A percentile compares a stretch with the other conserved stretches of the same genome.
Evolutionary conservation across 192 early-diverging fungal genomes (phyloP).

Genomic region (Podila epigama): DNA sequence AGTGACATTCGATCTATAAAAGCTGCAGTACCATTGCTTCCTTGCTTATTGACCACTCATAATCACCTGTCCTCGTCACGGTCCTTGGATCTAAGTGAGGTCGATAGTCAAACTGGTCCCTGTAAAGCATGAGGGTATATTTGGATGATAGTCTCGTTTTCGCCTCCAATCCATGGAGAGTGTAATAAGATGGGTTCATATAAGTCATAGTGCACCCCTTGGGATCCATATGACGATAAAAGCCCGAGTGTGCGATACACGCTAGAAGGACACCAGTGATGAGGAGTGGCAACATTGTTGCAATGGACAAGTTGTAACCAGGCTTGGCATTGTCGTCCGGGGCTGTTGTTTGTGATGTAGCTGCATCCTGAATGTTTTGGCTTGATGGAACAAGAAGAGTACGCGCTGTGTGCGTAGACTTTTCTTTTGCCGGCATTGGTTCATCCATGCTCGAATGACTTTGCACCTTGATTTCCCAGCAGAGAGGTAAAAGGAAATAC

Average conservation of each 20-base stretch:
- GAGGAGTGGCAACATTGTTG: slow-evolving; percentile 3
- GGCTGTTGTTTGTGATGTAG: no score
- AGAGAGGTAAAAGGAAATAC: no score
- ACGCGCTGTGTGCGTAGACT: no score
- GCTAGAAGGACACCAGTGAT: slow-evolving; percentile 13
- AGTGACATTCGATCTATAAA: neutral
- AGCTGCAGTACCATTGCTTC: slow-evolving; percentile 18
- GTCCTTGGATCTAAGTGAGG: slow-evolving; percentile 5
- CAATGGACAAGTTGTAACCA: no score
- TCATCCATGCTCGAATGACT: no score
- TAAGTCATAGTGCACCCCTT: slow-evolving; percentile 60
- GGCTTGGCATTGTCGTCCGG: no score
- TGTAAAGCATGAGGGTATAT: slow-evolving; percentile 80
- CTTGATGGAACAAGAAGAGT: no score
- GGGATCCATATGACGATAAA: slow-evolving; percentile 67
- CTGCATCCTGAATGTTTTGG: no score
- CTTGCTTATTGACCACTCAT: slow-evolving; percentile 13
- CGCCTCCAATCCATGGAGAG: slow-evolving; percentile 57
- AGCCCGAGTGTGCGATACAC: slow-evolving; percentile 68
- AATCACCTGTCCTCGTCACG: slow-evolving; percentile 8
- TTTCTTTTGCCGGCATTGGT: no score
- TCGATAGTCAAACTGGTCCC: slow-evolving; percentile 59
- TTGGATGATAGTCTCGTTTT: slow-evolving; percentile 71
- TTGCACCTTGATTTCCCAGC: no score
- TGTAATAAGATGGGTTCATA: slow-evolving; percentile 62